Evolutionary conservation across 176 grass and related monocot genomes (phyloP), one percentile per base, ranked within the genome.

Genomic region (Cenchrus fungigraminus): DNA sequence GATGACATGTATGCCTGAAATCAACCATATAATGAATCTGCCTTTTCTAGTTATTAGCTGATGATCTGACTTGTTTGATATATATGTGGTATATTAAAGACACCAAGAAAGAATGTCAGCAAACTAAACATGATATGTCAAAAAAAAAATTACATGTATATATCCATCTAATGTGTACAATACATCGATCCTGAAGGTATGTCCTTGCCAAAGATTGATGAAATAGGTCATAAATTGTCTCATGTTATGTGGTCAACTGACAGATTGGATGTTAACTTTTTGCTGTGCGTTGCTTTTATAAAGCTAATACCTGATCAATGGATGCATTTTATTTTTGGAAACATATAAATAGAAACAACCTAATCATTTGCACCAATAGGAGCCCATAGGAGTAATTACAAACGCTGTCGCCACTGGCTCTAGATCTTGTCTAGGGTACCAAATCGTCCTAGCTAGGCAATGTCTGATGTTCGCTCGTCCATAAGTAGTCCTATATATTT

Each of bases 231-330:
- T 53, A 49, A 22, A 12, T 45, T 56, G 60, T 86, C 53, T 82
- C 63, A 87, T 87, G 82, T 76, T 82, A 87, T 87, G 86, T 87
- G 43, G 79, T 52, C 37, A 59, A 8, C 2, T 58, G 16, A 31
- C 4, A 11, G 31, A 75, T 73, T 67, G 3, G 12, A 3, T 32
- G 28, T 22, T 73, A 63, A 2, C 12, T 2, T 17, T 25, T 62
- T 71, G 3, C 14, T 64, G 40, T 11, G 40, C 19, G 56, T 42
- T 8, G 31, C 3, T 55, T 34, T 65, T 79, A 53, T 2, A 7
- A 51, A 68, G 31, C 4, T 40, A 49, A 80, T 37, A 68, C 6
- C 4, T 67, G 46, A 66, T 49, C 53, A 54, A 9, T 22, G 4
- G 31, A 15, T 80, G 11, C 29, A 22, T 29, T 40, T 25, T 25